A percentile compares a stretch with the other conserved stretches of the same genome.
Evolutionary conservation across 768 basidiomycete genomes (phyloP).

Genomic region (Auriscalpium microsporum): DNA sequence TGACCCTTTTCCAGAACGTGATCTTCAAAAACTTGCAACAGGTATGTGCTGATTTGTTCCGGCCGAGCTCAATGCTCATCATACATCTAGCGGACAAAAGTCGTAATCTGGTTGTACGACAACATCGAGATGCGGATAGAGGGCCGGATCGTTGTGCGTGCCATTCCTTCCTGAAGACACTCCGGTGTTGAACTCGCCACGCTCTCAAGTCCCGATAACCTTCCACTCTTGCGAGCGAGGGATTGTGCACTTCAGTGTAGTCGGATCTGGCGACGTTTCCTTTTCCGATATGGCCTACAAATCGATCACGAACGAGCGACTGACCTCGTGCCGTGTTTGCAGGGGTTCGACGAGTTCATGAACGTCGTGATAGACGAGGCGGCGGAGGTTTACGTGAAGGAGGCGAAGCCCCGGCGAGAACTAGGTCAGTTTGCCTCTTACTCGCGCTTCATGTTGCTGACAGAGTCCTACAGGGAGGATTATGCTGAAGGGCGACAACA

Average conservation of each 20-base stretch:
- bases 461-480: no score
- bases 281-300: neutral
- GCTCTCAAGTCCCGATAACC: slow-evolving; percentile 28
- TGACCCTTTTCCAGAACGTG: slow-evolving; percentile 56
- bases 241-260: neutral
- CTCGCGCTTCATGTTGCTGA: slow-evolving; percentile 61
- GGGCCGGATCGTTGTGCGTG: slow-evolving; percentile 87
- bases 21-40: slow-evolving; percentile 97
- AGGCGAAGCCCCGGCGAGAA: slow-evolving; percentile 74
- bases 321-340: slow-evolving; percentile 13
- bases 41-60: slow-evolving; percentile 28
- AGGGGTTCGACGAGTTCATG: slow-evolving; percentile 99
- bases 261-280: slow-evolving; percentile 2
- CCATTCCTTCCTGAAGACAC: slow-evolving; percentile 20
- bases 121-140: slow-evolving; percentile 96
- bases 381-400: slow-evolving; percentile 85
- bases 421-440: slow-evolving; percentile 48
- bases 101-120: slow-evolving; percentile 94
- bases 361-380: slow-evolving; percentile 94
- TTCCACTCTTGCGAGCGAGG: neutral
- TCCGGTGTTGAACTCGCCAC: slow-evolving; percentile 32
- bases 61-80: slow-evolving; percentile 6
- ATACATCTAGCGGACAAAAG: slow-evolving; percentile 57
- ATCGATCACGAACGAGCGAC: neutral
- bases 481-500: slow-evolving; percentile 81